These are phyloP conservation scores for Aurinia saxatilis DNA, from an alignment of 345 rosid genomes.

Conservation along the genomic window DNA sequence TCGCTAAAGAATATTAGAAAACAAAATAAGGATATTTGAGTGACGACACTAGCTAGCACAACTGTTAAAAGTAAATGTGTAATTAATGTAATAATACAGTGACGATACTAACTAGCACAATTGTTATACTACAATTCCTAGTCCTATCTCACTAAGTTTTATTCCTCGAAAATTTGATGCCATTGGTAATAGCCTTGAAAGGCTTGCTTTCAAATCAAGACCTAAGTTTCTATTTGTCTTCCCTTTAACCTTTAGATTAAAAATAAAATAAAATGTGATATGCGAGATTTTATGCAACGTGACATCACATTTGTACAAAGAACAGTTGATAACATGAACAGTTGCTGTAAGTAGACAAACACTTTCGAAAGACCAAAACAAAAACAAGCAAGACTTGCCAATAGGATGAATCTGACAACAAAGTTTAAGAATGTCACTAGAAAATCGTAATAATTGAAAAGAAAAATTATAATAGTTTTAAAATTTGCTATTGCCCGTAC, in stretches of 20 bases:
- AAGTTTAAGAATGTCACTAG: slow-evolving; percentile 25
- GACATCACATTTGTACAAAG: slow-evolving; percentile 12
- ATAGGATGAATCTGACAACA: slow-evolving; percentile 24
- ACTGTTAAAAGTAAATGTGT: too few species aligned
- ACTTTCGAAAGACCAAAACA: slow-evolving; percentile 18
- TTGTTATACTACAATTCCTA: too few species aligned
- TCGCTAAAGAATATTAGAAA: neutral
- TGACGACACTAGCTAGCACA: too few species aligned
- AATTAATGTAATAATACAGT: too few species aligned
- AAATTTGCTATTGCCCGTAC: neutral
- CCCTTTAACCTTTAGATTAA: neutral
- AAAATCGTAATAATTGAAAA: neutral
- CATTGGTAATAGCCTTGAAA: neutral
- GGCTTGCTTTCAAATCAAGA: slow-evolving; percentile 28
- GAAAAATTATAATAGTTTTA: neutral
- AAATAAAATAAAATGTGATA: neutral
- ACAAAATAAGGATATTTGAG: neutral
- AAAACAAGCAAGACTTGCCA: slow-evolving; percentile 7
- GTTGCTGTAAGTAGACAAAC: slow-evolving; percentile 8
- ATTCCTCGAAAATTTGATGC: neutral
- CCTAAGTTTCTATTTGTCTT: slow-evolving; percentile 29
- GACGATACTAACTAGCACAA: too few species aligned
- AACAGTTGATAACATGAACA: slow-evolving; percentile 15
- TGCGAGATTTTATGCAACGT: slow-evolving; percentile 18
- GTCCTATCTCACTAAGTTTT: neutral